A percentile compares a stretch with the other conserved stretches of the same genome.
Conservation (phyloP, 2,329 filamentous ascomycete genomes). For the Kalaharituber pfeilii region DNA sequence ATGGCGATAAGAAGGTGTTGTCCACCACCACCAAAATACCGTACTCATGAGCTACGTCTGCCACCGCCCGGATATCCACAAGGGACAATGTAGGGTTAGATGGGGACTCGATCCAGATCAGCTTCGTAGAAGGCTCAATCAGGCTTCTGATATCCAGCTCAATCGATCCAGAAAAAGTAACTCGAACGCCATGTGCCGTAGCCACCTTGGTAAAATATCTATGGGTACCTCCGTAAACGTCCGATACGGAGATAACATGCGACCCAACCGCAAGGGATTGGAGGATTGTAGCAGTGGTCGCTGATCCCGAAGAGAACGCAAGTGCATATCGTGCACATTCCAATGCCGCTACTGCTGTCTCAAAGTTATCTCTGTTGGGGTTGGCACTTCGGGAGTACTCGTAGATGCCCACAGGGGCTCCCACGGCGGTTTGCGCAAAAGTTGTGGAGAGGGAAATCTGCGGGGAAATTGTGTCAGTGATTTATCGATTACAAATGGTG, state of each 20-base stretch:
- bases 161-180: constrained; percentile 86
- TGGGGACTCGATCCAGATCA: constrained; percentile 94
- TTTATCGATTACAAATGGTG: constrained; percentile 5
- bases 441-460: constrained; percentile 90
- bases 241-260: constrained; percentile 89
- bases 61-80: constrained; percentile 80
- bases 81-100: constrained; percentile 87
- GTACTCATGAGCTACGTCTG: constrained; percentile 63
- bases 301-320: constrained; percentile 85
- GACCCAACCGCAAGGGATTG: constrained; percentile 81
- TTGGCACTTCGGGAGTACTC: constrained; percentile 92
- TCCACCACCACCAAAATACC: constrained; percentile 95
- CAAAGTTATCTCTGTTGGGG: constrained; percentile 90
- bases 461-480: constrained; percentile 11
- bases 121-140: constrained; percentile 65
- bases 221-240: constrained; percentile 96
- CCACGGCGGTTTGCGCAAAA: constrained; percentile 78
- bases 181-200: constrained; percentile 77
- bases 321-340: constrained; percentile 86
- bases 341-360: constrained; percentile 73
- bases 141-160: constrained; percentile 71
- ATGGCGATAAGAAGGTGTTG: constrained; percentile 95
- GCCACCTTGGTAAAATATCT: constrained; percentile 98
- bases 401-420: constrained; percentile 69
- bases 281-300: constrained; percentile 80